Conservation (phyloP, 331 rosid species). For the Malus hybrid region DNA sequence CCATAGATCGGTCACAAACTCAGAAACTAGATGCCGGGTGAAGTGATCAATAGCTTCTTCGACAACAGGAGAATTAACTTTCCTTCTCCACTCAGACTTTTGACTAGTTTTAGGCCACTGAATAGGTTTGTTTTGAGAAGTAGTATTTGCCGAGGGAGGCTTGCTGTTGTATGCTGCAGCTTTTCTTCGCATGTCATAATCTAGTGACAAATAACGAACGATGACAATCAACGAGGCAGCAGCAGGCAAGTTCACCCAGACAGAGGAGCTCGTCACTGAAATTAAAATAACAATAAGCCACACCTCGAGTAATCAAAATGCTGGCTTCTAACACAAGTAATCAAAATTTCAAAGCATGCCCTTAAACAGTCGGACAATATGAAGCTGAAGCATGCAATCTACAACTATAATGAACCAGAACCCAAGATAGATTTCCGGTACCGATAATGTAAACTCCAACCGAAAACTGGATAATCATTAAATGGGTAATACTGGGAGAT, state of each 20-base stretch:
- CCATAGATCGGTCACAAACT: slow-evolving; percentile 96
- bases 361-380: not conserved
- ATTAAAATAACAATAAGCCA: slow-evolving; percentile 29
- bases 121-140: slow-evolving; percentile 47
- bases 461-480: not conserved
- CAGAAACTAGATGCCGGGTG: slow-evolving; percentile 75
- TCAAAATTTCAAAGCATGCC: not conserved
- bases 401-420: not conserved
- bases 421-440: not conserved
- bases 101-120: slow-evolving; percentile 42
- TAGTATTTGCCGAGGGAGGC: slow-evolving; percentile 31
- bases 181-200: slow-evolving; percentile 80
- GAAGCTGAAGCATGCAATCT: not conserved
- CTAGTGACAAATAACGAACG: slow-evolving; percentile 77
- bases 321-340: slow-evolving; percentile 3
- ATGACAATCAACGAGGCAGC: slow-evolving; percentile 68
- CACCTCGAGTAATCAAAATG: slow-evolving; percentile 6
- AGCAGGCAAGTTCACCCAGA: slow-evolving; percentile 94
- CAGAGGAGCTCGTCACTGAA: slow-evolving; percentile 97
- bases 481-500: not conserved
- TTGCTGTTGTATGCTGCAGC: slow-evolving; percentile 71
- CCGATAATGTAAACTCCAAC: not conserved
- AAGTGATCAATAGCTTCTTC: slow-evolving; percentile 88
- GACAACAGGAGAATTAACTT: slow-evolving; percentile 85
- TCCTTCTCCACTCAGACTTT: slow-evolving; percentile 72